Conservation (phyloP, 305 asterid genomes). For the Nicotiana rustica region DNA sequence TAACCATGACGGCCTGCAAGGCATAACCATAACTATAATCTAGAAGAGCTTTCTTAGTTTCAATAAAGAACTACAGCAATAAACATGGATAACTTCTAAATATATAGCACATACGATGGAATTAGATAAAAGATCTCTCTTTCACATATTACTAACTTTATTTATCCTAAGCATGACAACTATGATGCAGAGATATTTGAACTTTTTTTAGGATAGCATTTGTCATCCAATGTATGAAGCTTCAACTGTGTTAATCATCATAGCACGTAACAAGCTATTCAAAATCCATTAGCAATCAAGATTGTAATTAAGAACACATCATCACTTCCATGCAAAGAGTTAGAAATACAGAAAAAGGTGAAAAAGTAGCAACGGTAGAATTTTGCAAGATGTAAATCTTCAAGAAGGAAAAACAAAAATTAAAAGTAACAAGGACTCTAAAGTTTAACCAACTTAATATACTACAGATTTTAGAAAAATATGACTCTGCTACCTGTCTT, state of each 20-base stretch:
- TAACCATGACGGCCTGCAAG: constrained; percentile 85
- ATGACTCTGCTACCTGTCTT: background rate
- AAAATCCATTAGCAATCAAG: background rate
- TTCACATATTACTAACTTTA: background rate
- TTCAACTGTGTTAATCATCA: background rate
- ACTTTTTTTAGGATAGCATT: background rate
- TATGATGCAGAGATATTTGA: background rate
- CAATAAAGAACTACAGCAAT: background rate
- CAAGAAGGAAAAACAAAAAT: background rate
- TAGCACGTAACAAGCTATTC: background rate
- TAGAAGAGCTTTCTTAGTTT: background rate
- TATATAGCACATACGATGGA: background rate
- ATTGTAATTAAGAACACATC: background rate
- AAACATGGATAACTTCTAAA: background rate
- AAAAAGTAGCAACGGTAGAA: background rate
- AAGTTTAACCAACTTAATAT: background rate
- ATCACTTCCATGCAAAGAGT: background rate
- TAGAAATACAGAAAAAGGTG: background rate
- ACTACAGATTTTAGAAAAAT: background rate
- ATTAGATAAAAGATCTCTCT: background rate
- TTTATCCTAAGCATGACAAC: background rate
- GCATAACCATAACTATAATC: background rate
- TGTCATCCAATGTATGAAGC: background rate
- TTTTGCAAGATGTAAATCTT: background rate
- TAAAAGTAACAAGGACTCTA: background rate